Percentiles rank a stretch among this genome's conserved stretches.
Conservation (phyloP, 1,284 basidiomycete genomes). For the Exobasidium cylindrosporum region DNA sequence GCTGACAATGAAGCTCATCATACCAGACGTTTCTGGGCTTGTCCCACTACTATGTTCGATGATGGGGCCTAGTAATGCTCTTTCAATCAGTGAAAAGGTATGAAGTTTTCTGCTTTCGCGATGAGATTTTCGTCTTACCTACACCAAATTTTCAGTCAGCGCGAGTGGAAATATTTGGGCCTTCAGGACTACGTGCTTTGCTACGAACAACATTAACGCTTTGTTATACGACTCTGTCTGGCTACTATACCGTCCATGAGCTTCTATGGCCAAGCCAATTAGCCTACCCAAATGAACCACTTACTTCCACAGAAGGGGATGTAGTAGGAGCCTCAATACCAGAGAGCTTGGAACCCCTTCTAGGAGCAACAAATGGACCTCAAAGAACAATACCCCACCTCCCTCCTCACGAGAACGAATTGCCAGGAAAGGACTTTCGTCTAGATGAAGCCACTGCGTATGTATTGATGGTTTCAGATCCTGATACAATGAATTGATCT, state of each 20-base stretch:
- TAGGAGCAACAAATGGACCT: conserved; percentile 20
- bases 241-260: conserved; percentile 50
- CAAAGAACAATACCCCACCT: conserved; percentile 31
- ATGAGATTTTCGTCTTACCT: not conserved
- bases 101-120: no score
- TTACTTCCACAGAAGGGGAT: not conserved
- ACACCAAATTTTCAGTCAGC: conserved; percentile 21
- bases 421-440: conserved; percentile 36
- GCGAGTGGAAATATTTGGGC: conserved; percentile 45
- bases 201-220: conserved; percentile 45
- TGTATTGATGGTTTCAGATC: not conserved
- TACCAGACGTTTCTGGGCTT: conserved; percentile 44
- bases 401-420: conserved; percentile 43
- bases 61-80: conserved; percentile 36
- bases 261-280: conserved; percentile 43
- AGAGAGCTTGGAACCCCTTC: conserved; percentile 17
- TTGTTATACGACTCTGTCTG: conserved; percentile 44
- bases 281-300: conserved; percentile 19
- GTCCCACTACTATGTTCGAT: conserved; percentile 50
- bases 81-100: conserved; percentile 6
- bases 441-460: conserved; percentile 29
- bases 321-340: conserved; percentile 8
- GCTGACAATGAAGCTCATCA: conserved; percentile 13
- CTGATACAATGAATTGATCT: not conserved
- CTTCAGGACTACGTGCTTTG: conserved; percentile 44